Conservation (phyloP, 306 rosid species). For the Nissolia schottii region DNA sequence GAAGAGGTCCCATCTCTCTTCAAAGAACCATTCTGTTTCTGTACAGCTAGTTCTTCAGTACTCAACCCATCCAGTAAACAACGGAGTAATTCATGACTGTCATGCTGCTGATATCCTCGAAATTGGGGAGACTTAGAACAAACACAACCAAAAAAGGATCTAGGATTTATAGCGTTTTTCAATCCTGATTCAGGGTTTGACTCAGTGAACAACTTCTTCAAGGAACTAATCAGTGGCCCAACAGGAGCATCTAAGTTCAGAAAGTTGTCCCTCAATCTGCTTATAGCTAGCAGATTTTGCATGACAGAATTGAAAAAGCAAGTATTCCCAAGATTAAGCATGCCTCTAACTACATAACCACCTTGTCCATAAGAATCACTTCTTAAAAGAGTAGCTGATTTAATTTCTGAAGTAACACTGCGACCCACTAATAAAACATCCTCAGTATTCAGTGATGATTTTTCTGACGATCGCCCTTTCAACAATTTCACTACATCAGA, state of each 20-base stretch:
- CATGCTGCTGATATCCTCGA: constrained; percentile 92
- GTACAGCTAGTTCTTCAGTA: constrained; percentile 64
- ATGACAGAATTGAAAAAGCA: constrained; percentile 91
- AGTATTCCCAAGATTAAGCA: constrained; percentile 89
- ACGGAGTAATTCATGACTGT: constrained; percentile 89
- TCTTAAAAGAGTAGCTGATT: constrained; percentile 31
- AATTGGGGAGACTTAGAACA: constrained; percentile 89
- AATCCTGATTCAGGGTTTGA: constrained; percentile 53
- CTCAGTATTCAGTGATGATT: constrained; percentile 39
- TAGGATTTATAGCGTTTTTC: constrained; percentile 68
- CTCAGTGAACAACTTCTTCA: constrained; percentile 73
- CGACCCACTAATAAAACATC: constrained; percentile 41
- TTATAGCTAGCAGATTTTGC: constrained; percentile 84
- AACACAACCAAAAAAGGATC: constrained; percentile 69
- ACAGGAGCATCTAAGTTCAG: constrained; percentile 46
- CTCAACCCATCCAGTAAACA: constrained; percentile 82
- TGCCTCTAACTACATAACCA: constrained; percentile 65
- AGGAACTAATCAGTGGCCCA: constrained; percentile 69
- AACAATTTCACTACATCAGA: constrained; percentile 60
- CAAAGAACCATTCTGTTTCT: constrained; percentile 46
- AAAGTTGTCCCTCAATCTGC: constrained; percentile 54
- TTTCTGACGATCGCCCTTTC: constrained; percentile 39
- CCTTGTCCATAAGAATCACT: constrained; percentile 43
- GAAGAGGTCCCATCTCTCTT: constrained; percentile 44
- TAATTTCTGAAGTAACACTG: constrained; percentile 50